These are phyloP conservation scores for Lasiodiplodia theobromae DNA, from an alignment of 2,329 filamentous ascomycete species.

Conservation along the genomic window DNA sequence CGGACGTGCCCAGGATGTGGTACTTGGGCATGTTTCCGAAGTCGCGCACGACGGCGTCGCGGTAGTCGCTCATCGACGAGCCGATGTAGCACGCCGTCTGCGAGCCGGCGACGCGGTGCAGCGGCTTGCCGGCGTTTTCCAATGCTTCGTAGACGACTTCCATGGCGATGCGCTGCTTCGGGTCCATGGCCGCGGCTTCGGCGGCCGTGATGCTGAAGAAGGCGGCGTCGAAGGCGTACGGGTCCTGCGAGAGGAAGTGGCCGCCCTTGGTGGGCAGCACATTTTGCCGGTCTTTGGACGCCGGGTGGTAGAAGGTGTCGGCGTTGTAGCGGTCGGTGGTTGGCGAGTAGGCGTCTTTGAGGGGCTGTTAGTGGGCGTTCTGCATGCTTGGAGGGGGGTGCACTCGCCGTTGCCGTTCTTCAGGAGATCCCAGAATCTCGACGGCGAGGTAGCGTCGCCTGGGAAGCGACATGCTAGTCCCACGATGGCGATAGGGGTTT, in stretches of 20 bases:
- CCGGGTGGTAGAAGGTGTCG: too few species aligned
- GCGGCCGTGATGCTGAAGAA: neutral
- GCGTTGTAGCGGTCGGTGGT: too few species aligned
- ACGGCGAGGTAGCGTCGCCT: conserved; percentile 10
- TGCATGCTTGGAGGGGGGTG: too few species aligned
- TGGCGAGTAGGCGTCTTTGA: too few species aligned
- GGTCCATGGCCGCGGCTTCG: conserved; percentile 38
- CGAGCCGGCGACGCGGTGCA: conserved; percentile 30
- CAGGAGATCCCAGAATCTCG: conserved; percentile 20
- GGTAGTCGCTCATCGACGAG: conserved; percentile 32
- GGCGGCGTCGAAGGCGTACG: conserved; percentile 8
- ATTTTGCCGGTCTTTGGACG: too few species aligned
- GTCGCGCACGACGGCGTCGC: conserved; percentile 27
- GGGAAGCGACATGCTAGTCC: conserved; percentile 22
- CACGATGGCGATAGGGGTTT: neutral
- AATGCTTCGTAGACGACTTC: conserved; percentile 49
- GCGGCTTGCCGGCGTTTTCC: conserved; percentile 42
- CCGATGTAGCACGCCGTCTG: conserved; percentile 31
- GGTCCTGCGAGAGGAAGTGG: conserved; percentile 35
- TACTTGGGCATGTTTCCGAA: conserved; percentile 13
- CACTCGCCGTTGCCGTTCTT: too few species aligned
- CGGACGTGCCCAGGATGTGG: too few species aligned
- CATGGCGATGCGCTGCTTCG: conserved; percentile 37
- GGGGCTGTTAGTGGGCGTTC: too few species aligned
- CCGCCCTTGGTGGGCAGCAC: too few species aligned